A percentile compares a stretch with the other conserved stretches of the same genome.
These are phyloP conservation scores for Barnettozyma californica DNA, from an alignment of 805 yeast species.

Conservation along the genomic window DNA sequence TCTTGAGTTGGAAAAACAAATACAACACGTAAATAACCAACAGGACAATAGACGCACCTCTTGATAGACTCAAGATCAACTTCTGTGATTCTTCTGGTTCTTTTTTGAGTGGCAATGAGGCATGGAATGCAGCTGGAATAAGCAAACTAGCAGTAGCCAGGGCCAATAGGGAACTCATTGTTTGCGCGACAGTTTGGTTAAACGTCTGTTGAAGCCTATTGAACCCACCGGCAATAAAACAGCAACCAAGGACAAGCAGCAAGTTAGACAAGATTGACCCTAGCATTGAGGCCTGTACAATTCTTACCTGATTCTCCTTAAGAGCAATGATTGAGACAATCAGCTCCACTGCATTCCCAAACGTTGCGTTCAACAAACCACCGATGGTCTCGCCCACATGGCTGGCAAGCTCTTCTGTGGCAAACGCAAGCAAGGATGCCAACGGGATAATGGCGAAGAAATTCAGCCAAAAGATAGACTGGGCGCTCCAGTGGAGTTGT, in stretches of 20 bases:
- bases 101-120: conserved; percentile 47
- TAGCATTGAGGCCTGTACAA: conserved; percentile 96
- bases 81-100: conserved; percentile 32
- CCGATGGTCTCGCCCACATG: conserved; percentile 91
- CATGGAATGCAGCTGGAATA: conserved; percentile 95
- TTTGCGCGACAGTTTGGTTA: conserved; percentile 96
- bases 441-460: conserved; percentile 89
- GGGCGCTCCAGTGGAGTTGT: conserved; percentile 45
- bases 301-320: conserved; percentile 77
- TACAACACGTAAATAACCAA: conserved; percentile 73
- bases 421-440: conserved; percentile 84
- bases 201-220: conserved; percentile 81
- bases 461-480: conserved; percentile 61
- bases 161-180: conserved; percentile 92
- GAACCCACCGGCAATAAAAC: conserved; percentile 90
- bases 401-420: conserved; percentile 88
- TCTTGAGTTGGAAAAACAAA: conserved; percentile 80
- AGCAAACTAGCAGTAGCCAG: conserved; percentile 83
- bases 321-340: conserved; percentile 92
- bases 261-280: conserved; percentile 90
- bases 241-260: conserved; percentile 88
- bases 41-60: conserved; percentile 81
- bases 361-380: conserved; percentile 91
- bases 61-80: conserved; percentile 65
- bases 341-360: conserved; percentile 96